Base-by-base conservation (phyloP, 345 rosid species). In the Salix brachista region DNA sequence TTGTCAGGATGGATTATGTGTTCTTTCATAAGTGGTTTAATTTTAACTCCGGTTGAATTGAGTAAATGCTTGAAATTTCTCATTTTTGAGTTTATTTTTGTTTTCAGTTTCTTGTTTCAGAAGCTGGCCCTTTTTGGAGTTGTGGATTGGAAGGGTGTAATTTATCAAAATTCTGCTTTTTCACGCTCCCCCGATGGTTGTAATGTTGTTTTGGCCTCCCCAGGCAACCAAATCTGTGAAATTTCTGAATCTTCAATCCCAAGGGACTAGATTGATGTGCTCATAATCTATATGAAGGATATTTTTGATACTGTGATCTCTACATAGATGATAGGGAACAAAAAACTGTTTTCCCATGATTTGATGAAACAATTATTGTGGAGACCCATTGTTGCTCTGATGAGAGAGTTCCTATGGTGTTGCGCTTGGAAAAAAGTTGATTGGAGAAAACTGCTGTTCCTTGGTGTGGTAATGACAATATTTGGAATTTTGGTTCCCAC, bases 361-460 rank as follows among this genome's bases (percentile, higher is more conserved):
- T 16, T 28, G 26, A 74, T 65, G 56, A 64, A 42, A 34, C 7
- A 25, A 65, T 48, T 62, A 14, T 32, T 77, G 50, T 70, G 69
- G 75, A 34, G 26, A 32, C 16, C 70, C 4, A 70, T 36, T 17
- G 30, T 8, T 41, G 36, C 34, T 18, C 17, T 87, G 70, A 83
- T 87, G 75, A 87, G 69, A 73, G 80, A 85, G 73, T n/a, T 87
- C 17, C 26, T 88, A 37, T 67, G 61, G 56, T 70, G 77, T 72
- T 85, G 80, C 69, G 54, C 46, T 46, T 82, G 92, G 77, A 82
- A 77, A 81, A 87, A 80, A 81, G 75, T 86, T 73, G 84, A 65
- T 82, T 84, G 87, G 92, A 90, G 90, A 85, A 88, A 87, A 46
- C 76, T 85, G 65, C 75, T 92, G 71, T 79, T 85, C 58, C 77